Evolutionary conservation across 225 moss, liverwort and hornwort genomes (phyloP).

Genomic region (Thuidium tamariscinum): DNA sequence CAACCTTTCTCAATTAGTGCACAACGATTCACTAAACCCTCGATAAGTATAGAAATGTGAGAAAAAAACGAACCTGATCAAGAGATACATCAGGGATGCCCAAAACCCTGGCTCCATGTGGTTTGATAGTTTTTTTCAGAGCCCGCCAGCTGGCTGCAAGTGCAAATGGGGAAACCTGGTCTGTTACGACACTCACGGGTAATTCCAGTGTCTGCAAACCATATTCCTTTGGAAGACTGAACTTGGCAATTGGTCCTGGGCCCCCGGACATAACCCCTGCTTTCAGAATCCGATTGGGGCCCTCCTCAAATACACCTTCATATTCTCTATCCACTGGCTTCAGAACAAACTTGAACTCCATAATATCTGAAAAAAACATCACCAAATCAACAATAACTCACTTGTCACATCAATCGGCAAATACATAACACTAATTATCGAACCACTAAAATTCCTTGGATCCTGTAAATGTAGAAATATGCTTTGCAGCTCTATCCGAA

Average conservation of each 20-base stretch:
- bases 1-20: not conserved
- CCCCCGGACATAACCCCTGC: conserved; percentile 63
- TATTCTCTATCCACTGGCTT: conserved; percentile 57
- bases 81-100: conserved; percentile 77
- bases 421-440: not conserved
- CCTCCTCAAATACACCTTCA: conserved; percentile 53
- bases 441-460: not conserved
- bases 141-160: conserved; percentile 81
- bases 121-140: conserved; percentile 56
- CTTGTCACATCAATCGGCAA: not conserved
- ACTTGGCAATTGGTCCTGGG: conserved; percentile 49
- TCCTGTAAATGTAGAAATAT: not conserved
- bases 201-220: conserved; percentile 51
- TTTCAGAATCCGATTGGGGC: conserved; percentile 55
- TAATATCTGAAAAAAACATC: conserved; percentile 27
- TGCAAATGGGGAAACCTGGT: conserved; percentile 70
- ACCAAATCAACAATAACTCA: not conserved
- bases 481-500: not conserved
- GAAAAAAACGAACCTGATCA: conserved; percentile 21
- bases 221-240: conserved; percentile 44
- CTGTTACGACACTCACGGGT: conserved; percentile 54
- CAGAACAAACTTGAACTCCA: conserved; percentile 76
- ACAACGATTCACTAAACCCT: not conserved
- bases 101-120: conserved; percentile 55
- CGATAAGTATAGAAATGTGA: not conserved